A percentile compares a stretch with the other conserved stretches of the same genome.
Conservation (phyloP, 495 filamentous ascomycete genomes). For the Penicillium crystallinum region DNA sequence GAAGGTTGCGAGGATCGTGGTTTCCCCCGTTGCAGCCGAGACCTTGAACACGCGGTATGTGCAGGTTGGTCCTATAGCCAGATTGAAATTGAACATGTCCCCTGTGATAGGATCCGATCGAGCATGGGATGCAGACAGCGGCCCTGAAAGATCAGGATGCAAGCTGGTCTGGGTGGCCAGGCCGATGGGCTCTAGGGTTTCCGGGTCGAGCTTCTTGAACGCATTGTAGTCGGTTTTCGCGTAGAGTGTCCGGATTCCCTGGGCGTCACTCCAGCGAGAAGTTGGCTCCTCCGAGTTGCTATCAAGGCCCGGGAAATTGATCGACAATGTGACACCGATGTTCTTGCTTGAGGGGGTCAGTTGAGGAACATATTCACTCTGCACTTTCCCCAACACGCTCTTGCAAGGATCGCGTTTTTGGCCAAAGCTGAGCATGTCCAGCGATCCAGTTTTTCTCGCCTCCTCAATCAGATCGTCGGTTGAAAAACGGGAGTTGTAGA, state of each 20-base stretch:
- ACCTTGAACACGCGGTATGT: conserved; percentile 65
- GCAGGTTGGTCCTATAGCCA: conserved; percentile 38
- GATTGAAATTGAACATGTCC: conserved; percentile 75
- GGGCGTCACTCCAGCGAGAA: conserved; percentile 17
- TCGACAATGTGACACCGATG: conserved; percentile 55
- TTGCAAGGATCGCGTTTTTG: conserved; percentile 64
- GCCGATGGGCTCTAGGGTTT: conserved; percentile 65
- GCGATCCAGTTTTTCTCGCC: conserved; percentile 47
- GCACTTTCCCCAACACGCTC: conserved; percentile 61
- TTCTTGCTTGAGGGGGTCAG: conserved; percentile 38
- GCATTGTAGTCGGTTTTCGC: conserved; percentile 54
- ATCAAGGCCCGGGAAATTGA: conserved; percentile 50
- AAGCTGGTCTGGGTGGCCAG: conserved; percentile 51
- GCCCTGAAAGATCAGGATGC: conserved; percentile 62
- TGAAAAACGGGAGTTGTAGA: conserved; percentile 68
- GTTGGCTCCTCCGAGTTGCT: neutral
- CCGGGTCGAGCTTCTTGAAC: conserved; percentile 58
- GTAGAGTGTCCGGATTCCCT: conserved; percentile 46
- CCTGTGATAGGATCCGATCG: conserved; percentile 66
- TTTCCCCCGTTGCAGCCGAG: conserved; percentile 54
- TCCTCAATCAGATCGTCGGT: conserved; percentile 51
- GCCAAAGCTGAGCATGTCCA: conserved; percentile 50
- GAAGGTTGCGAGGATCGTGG: conserved; percentile 66
- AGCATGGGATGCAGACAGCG: conserved; percentile 59
- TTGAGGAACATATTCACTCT: conserved; percentile 43